Evolutionary conservation across 2,329 filamentous ascomycete species (phyloP).

Genomic region (Alternaria panax): DNA sequence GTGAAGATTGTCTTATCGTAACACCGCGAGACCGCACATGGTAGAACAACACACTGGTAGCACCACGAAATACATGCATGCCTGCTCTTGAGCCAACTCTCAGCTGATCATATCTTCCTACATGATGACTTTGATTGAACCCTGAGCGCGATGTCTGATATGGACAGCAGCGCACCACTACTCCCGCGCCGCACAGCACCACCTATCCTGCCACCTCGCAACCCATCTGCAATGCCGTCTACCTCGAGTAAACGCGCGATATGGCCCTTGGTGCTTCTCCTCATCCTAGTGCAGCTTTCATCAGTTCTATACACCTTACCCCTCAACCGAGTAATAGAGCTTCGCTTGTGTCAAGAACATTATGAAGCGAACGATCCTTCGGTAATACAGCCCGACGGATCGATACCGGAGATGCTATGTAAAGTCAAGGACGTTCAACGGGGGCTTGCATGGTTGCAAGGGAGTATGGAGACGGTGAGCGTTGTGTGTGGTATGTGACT

Average conservation of each 20-base stretch:
- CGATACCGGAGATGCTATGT: slow-evolving; percentile 61
- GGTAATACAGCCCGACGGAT: slow-evolving; percentile 45
- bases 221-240: slow-evolving; percentile 10
- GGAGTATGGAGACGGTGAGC: slow-evolving; percentile 51
- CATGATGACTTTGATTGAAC: neutral
- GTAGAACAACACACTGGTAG: neutral
- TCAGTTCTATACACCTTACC: slow-evolving; percentile 47
- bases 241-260: slow-evolving; percentile 21
- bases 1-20: slow-evolving; percentile 17
- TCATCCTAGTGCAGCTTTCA: slow-evolving; percentile 45
- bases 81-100: neutral
- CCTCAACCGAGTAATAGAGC: slow-evolving; percentile 48
- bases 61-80: neutral
- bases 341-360: slow-evolving; percentile 57
- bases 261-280: slow-evolving; percentile 40
- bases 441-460: slow-evolving; percentile 61
- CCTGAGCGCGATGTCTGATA: neutral
- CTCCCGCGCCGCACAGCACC: slow-evolving; percentile 10
- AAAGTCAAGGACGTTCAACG: slow-evolving; percentile 62
- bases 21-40: neutral
- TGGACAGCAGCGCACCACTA: slow-evolving; percentile 14
- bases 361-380: slow-evolving; percentile 55
- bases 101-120: neutral
- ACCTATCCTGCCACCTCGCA: slow-evolving; percentile 7
- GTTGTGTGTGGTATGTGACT: slow-evolving; percentile 44